Evolutionary conservation across 495 filamentous ascomycete genomes (phyloP), one percentile per base, ranked within the genome.

Genomic region (Podospora australis): DNA sequence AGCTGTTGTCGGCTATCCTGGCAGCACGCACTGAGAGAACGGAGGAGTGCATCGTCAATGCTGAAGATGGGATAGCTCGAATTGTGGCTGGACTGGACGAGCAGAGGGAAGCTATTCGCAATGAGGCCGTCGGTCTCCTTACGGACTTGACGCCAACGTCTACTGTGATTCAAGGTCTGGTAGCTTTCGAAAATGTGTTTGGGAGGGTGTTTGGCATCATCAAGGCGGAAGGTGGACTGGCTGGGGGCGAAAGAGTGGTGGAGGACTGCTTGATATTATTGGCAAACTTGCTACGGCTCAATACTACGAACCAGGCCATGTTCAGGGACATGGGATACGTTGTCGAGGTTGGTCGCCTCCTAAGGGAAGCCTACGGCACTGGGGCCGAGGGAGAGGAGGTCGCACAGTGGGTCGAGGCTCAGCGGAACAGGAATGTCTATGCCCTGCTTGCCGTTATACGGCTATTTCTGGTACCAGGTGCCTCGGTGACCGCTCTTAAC

Each of bases 261-360:
- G 90, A 95, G 65, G 90, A 98, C 65, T 96, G 92, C 55, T 74
- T 98, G n/a, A 87, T 91, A 29, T 72, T 98, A 43, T 75, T 97
- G 14, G 88, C 88, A 24, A 96, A 96, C 60, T 77, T 98, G 17
- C 71, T 97, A n/a, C 80, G 83, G 35, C 77, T 90, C 50, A 97
- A 96, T 61, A 72, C 82, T 19, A 88, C 90, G 19, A 98, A 97
- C 60, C 94, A 97, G 65, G 90, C 87, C 26, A 84, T 88, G 53
- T 96, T 98, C 60, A 75, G 92, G 40, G 94, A 98, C 63, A 91
- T 86, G 28, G 90, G 88, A 0, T 91, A 83, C 57, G 79, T 95
- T 19, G 75, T 81, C 23, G 83, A 81, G 59, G 65, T 96, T 39
- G 79, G 82, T 17, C 78, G 74, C 20, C 70, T 97, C 19, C 73